Conservation (phyloP, 176 grass and related monocot species). For the Triticum timopheevii region DNA sequence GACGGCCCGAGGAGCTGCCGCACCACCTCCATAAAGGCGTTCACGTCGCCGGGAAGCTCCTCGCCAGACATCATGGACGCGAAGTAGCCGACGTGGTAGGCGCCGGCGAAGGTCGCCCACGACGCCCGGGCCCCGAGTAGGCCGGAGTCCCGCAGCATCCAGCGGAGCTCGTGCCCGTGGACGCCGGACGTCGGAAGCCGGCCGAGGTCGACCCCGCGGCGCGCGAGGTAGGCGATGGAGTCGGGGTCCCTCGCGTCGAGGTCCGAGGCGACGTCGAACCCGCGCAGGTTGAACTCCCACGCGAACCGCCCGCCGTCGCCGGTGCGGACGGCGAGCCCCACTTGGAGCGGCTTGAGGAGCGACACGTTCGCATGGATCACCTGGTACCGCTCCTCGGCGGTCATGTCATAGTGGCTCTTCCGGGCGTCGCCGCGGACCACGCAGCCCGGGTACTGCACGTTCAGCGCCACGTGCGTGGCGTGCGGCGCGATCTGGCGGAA, state of each 20-base stretch:
- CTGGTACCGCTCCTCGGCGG: neutral
- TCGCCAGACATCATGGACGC: neutral
- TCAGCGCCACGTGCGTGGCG: neutral
- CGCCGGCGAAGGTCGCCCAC: neutral
- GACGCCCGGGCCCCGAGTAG: neutral
- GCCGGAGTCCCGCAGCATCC: neutral
- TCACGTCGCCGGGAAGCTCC: neutral
- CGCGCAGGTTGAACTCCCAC: neutral
- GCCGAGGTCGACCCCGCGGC: neutral
- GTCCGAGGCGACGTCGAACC: neutral
- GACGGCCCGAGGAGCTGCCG: neutral
- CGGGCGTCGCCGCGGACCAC: neutral
- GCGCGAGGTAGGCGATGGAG: conserved; percentile 9
- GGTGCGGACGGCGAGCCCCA: conserved; percentile 5
- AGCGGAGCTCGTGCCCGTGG: neutral
- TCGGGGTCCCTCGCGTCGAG: neutral
- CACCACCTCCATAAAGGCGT: neutral
- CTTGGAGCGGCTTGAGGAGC: neutral
- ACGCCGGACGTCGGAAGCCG: neutral
- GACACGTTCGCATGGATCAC: neutral
- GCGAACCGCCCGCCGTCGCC: neutral
- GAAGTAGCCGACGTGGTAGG: neutral
- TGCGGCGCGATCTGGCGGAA: neutral
- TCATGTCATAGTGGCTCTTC: neutral
- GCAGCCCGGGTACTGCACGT: conserved; percentile 18